Evolutionary conservation across 2,329 filamentous ascomycete species (phyloP), one percentile per base, ranked within the genome.

Genomic region (Alternaria postmessia): DNA sequence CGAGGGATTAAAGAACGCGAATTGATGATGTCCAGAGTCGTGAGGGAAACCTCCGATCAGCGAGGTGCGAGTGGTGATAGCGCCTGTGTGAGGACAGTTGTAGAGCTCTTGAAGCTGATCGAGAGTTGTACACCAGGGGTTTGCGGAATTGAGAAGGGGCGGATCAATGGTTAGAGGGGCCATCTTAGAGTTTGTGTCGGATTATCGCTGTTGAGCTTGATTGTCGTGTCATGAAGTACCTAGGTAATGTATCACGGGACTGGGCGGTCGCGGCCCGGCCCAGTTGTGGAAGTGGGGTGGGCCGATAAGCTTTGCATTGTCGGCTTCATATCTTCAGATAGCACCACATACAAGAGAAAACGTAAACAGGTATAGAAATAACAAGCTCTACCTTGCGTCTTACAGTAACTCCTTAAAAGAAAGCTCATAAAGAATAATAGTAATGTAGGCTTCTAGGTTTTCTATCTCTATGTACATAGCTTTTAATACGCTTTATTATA

Each of bases 111-210:
- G 75, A 4, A 94, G 84, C 64, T 93, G 86, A 5, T 84, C 81
- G 5, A 85, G 76, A 3, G 85, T 87, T 0, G 90, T 92, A 26
- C 91, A 90, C 91, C 91, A 93, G 0, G 91, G 91, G 51, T 87
- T 89, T 30, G 91, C 87, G 0, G 90, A 91, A 78, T 94, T 94
- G 65, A 93, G 81, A 7, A 94, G 81, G 0, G 90, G 89, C 0
- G 89, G 90, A 43, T 81, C 68, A 61, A 93, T 87, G 7, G 66
- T 51, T 9, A 90, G 78, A 9, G 78, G 61, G 41, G 66, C 70
- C 73, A 75, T 73, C 12, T 39, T 57, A 8, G 16, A n/a, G 16
- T 3, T 39, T 32, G 24, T 16, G 32, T 36, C 14, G 14, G 12
- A 12, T 36, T 16, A 14, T 14, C 14, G 32, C 12, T 14, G 12